These are phyloP conservation scores for Vitis riparia DNA, from an alignment of 164 flowering plant genomes.

Conservation along the genomic window DNA sequence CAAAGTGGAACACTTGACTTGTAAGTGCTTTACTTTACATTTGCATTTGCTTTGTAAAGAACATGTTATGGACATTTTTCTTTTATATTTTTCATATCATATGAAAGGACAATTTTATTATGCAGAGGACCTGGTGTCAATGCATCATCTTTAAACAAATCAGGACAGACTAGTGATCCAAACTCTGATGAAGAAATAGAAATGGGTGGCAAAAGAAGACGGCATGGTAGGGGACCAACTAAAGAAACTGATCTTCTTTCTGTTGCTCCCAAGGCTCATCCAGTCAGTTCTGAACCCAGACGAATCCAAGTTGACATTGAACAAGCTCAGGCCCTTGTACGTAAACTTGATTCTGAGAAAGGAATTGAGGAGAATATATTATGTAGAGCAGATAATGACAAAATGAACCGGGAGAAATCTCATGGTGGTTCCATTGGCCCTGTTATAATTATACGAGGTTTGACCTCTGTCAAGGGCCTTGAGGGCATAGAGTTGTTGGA, in stretches of 20 bases:
- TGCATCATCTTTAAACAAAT: slow-evolving; percentile 53
- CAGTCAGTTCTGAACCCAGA: slow-evolving; percentile 75
- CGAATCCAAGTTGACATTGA: slow-evolving; percentile 75
- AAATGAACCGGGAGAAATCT: slow-evolving; percentile 59
- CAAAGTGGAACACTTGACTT: slow-evolving; percentile 83
- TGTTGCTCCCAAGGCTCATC: slow-evolving; percentile 89
- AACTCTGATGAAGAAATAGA: slow-evolving; percentile 87
- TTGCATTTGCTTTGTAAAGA: background rate
- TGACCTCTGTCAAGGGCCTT: slow-evolving; percentile 85
- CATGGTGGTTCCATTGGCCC: slow-evolving; percentile 83
- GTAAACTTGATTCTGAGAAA: slow-evolving; percentile 88
- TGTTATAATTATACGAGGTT: slow-evolving; percentile 77
- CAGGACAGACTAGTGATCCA: slow-evolving; percentile 71
- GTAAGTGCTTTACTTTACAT: slow-evolving; percentile 40
- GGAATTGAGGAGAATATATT: slow-evolving; percentile 82
- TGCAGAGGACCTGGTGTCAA: slow-evolving; percentile 80
- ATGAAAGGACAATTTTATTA: slow-evolving; percentile 2
- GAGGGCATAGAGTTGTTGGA: slow-evolving; percentile 94
- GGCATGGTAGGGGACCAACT: slow-evolving; percentile 58
- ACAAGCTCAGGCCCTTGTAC: slow-evolving; percentile 78
- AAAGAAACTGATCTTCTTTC: slow-evolving; percentile 71
- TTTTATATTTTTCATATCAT: too few species aligned
- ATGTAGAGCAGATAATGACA: slow-evolving; percentile 55
- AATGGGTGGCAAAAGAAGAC: slow-evolving; percentile 66
- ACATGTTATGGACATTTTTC: too few species aligned